Evolutionary conservation across 2,329 filamentous ascomycete genomes (phyloP), one percentile per base, ranked within the genome.

Genomic region (Aspergillus intermedius): DNA sequence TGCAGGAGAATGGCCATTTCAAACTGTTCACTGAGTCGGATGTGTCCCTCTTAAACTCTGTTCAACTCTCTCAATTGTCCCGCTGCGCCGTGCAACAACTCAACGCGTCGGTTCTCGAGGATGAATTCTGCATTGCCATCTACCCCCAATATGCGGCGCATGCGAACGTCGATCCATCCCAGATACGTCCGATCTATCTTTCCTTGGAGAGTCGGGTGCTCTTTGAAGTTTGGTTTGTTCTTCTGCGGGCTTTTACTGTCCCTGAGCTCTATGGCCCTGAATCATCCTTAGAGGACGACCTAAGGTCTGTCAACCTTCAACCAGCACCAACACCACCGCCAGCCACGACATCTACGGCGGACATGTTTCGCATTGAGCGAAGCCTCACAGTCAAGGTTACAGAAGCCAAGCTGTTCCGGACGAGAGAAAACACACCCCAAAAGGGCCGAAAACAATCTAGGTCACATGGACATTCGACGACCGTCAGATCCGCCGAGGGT

Each of bases 141-240:
- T 96, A 96, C 62, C 91, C 93, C 13, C 91, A 91, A 54, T 97
- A 98, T 68, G 84, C 88, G 1, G 78, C 86, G 8, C 82, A 82
- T 17, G 80, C 88, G 1, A 19, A 40, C 4, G 86, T 82, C 2
- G 80, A 86, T 15, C 76, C 91, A 48, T 86, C 86, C 5, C 80
- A 91, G 23, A 84, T 89, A 50, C 83, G 88, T n/a, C 91, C 93
- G 0, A 84, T 97, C 32, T 96, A 95, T 64, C 76, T 98, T 30
- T 87, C 88, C 3, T 72, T 96, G 41, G 91, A 97, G 58, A 91
- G 82, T 22, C 81, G 91, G 39, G 83, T 95, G 5, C 76, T 95
- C n/a, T 95, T 94, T 60, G 93, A 98, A 65, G 93, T 96, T 10
- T 98, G 93, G 93, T 91, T 95, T 60, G 91, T 95, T 5, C 74